A percentile compares a stretch with the other conserved stretches of the same genome.
phyloP scores from a whole-genome alignment of 1,284 basidiomycete species.

The Trametes pubescens region DNA sequence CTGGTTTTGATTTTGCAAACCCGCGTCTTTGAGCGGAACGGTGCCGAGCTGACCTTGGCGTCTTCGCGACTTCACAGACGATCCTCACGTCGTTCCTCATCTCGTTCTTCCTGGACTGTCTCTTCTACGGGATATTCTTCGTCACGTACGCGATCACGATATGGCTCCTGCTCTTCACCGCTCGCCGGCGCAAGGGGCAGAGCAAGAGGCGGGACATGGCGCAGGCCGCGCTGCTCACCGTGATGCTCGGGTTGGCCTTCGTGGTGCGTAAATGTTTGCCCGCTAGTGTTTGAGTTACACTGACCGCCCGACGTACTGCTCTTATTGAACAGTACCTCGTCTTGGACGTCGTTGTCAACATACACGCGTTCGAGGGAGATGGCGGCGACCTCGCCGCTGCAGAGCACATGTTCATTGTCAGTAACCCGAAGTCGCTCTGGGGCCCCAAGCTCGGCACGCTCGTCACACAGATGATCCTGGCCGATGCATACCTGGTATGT shows the following conservation, averaged over 20 bases:
- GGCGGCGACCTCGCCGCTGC: conserved; percentile 3
- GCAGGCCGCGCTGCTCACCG: conserved; percentile 7
- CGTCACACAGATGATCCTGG: conserved; percentile 11
- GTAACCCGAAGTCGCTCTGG: conserved; percentile 1
- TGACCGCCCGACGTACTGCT: neutral
- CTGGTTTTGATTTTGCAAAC: neutral
- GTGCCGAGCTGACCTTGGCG: neutral
- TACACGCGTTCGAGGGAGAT: conserved; percentile 3
- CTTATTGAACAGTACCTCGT: neutral
- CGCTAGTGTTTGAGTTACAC: neutral
- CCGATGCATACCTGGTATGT: conserved; percentile 7
- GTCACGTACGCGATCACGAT: conserved; percentile 12
- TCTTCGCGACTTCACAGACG: neutral
- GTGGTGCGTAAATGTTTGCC: neutral
- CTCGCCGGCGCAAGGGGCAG: neutral
- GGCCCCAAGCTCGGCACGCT: conserved; percentile 6
- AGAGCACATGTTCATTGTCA: neutral
- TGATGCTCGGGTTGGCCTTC: conserved; percentile 7
- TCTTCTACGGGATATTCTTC: conserved; percentile 14
- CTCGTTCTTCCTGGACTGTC: conserved; percentile 11
- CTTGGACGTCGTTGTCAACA: conserved; percentile 8
- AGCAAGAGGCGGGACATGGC: neutral
- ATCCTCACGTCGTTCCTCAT: conserved; percentile 12
- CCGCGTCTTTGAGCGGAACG: neutral
- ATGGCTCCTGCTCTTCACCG: conserved; percentile 8